Base-by-base conservation (phyloP, 108 stramenopile species). In the Aurantiochytrium sp. region DNA sequence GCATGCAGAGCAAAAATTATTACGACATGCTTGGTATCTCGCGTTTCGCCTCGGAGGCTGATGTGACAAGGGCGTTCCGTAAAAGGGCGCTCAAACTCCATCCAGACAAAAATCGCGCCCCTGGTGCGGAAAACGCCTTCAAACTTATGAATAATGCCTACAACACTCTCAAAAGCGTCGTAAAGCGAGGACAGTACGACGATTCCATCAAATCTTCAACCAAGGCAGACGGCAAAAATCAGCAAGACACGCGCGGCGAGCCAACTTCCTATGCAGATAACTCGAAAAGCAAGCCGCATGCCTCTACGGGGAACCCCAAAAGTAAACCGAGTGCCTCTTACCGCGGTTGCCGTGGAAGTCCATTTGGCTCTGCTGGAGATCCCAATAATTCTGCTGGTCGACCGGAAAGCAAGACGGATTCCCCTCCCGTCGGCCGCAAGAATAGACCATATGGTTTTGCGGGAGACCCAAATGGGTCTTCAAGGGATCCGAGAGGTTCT, bases 61-160 rank as follows among this genome's bases (percentile, higher is more conserved):
- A 72, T 1, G 14, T 89, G 29, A 87, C 4, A 44, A 73, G 51
- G 72, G 88, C 88, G 43, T 89, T 88, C 72, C 64, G 88, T 29
- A 89, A 89, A 43, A 23, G 0, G 25, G 87, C 88, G 0, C 5
- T 71, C 35, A 71, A 89, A 83, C 6, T 71, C 14, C 88, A 89
- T 43, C 88, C 88, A 28, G 88, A 89, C 55, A 89, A 89, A 4
- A 89, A 89, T 47, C 57, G 5, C 2, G 44, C 72, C 1, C 88
- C 88, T 42, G 88, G 72, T 0, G 88, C 88, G 18, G 72, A 89
- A n/a, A 83, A 89, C 2, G 72, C 47, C 16, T 89, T 89, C 72
- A 89, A 83, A 23, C 14, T 14, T 18, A 83, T 83, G 43, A 83
- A 83, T 23, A 47, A 28, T 6, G 76, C 76, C 25, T 83, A 21